Percentiles rank a stretch among this genome's conserved stretches.
phyloP scores from a whole-genome alignment of 2,329 filamentous ascomycete genomes.

The Alternaria angustiovoidea region DNA sequence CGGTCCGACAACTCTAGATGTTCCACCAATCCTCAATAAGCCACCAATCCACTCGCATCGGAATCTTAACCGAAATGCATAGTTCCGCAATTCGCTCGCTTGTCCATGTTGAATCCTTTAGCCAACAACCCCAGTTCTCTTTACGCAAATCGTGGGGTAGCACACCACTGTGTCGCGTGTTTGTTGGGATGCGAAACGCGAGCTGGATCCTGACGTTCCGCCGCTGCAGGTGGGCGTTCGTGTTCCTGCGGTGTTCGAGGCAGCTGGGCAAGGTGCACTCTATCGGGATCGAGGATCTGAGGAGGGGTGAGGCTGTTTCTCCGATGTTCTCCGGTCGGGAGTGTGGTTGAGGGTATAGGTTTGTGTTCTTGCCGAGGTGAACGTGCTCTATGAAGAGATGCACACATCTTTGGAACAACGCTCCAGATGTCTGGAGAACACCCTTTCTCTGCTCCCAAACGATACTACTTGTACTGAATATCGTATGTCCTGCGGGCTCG shows the following conservation, averaged over 20 bases:
- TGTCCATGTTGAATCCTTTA: slow-evolving; percentile 12
- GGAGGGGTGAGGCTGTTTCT: slow-evolving; percentile 1
- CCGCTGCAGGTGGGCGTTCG: not conserved
- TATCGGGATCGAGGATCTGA: slow-evolving; percentile 1
- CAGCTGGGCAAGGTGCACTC: not conserved
- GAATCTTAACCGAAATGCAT: not conserved
- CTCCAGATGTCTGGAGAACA: not conserved
- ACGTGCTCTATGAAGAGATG: not conserved
- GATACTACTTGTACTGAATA: not conserved
- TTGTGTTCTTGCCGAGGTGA: not conserved
- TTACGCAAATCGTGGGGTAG: slow-evolving; percentile 32
- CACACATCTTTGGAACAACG: not conserved
- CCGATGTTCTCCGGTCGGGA: slow-evolving; percentile 16
- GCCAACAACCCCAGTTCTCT: slow-evolving; percentile 18
- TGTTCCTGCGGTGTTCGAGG: slow-evolving; percentile 8
- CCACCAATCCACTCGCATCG: slow-evolving; percentile 1
- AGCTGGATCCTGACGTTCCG: slow-evolving; percentile 7
- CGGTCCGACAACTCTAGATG: slow-evolving; percentile 10
- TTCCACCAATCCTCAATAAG: slow-evolving; percentile 14
- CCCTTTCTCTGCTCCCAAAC: not conserved
- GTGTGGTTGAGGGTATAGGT: not conserved
- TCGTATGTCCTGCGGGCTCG: not conserved
- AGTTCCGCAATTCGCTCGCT: slow-evolving; percentile 13
- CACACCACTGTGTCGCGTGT: slow-evolving; percentile 19
- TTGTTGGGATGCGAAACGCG: slow-evolving; percentile 3